Conservation (phyloP, 2,329 filamentous ascomycete species). For the Aspergillus fumigatus region DNA sequence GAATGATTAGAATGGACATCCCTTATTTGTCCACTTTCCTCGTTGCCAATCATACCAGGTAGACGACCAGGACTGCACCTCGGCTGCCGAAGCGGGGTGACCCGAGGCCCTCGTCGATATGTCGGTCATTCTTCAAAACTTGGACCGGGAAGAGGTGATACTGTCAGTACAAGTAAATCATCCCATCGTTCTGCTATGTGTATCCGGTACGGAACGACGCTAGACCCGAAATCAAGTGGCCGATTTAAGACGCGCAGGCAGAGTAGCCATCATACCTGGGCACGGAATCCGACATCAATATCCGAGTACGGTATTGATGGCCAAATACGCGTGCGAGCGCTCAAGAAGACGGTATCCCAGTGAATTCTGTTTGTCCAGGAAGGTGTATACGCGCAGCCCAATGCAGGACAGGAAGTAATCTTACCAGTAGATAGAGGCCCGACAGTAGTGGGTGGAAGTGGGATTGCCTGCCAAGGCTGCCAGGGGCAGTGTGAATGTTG, state of each 20-base stretch:
- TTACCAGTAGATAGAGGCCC: slow-evolving; percentile 47
- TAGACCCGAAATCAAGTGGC: too few species aligned
- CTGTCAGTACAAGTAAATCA: too few species aligned
- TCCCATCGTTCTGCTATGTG: too few species aligned
- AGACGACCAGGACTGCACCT: too few species aligned
- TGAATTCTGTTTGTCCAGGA: slow-evolving; percentile 54
- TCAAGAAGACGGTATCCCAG: slow-evolving; percentile 42
- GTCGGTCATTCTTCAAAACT: too few species aligned
- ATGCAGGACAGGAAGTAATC: slow-evolving; percentile 49
- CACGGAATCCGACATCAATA: slow-evolving; percentile 58
- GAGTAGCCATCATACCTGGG: slow-evolving; percentile 51
- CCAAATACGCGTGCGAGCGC: slow-evolving; percentile 44
- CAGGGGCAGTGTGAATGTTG: slow-evolving; percentile 31
- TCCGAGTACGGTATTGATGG: slow-evolving; percentile 63
- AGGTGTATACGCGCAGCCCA: slow-evolving; percentile 50
- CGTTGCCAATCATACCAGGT: too few species aligned
- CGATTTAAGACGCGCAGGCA: slow-evolving; percentile 11
- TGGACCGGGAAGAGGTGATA: too few species aligned
- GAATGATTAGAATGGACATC: too few species aligned
- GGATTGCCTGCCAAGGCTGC: slow-evolving; percentile 37
- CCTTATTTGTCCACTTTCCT: too few species aligned
- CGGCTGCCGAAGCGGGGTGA: too few species aligned
- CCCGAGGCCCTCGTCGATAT: too few species aligned
- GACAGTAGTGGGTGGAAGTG: slow-evolving; percentile 38
- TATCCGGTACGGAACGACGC: too few species aligned